A percentile compares a stretch with the other conserved stretches of the same genome.
These are phyloP conservation scores for Gossypium gossypioides DNA, from an alignment of 441 rosid genomes.

Conservation along the genomic window DNA sequence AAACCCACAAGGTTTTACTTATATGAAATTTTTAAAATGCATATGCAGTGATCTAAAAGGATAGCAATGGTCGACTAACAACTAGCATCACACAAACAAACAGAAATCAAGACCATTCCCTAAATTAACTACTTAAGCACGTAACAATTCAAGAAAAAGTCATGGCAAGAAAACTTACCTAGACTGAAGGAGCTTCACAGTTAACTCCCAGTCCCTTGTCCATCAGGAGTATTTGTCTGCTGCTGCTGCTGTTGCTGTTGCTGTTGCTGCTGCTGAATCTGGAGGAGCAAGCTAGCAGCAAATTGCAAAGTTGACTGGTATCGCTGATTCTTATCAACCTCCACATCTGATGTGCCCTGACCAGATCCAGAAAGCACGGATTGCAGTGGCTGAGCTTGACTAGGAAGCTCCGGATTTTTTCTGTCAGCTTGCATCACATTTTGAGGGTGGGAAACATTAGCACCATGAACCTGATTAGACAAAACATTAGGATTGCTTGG, in stretches of 20 bases:
- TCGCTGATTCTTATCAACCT: conserved; percentile 70
- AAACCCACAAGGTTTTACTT: background rate
- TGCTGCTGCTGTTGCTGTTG: conserved; percentile 25
- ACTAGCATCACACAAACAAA: conserved; percentile 4
- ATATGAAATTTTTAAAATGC: background rate
- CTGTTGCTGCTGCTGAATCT: conserved; percentile 77
- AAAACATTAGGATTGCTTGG: conserved; percentile 27
- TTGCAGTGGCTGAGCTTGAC: conserved; percentile 46
- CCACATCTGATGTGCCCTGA: conserved; percentile 47
- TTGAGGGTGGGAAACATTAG: conserved; percentile 39
- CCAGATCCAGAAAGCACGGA: conserved; percentile 38
- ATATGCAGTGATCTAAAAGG: background rate
- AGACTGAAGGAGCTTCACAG: conserved; percentile 24
- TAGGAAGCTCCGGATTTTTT: conserved; percentile 34
- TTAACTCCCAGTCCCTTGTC: conserved; percentile 43
- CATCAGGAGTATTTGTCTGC: conserved; percentile 33
- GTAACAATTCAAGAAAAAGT: conserved; percentile 13
- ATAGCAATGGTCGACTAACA: background rate
- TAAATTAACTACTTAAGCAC: conserved; percentile 1
- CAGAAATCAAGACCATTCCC: conserved; percentile 1
- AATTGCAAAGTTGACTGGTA: conserved; percentile 88
- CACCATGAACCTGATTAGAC: conserved; percentile 42
- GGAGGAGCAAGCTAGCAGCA: conserved; percentile 86
- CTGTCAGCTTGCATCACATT: conserved; percentile 37
- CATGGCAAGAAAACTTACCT: conserved; percentile 35